Percentiles rank a stretch among this genome's conserved stretches.
phyloP scores from a whole-genome alignment of 768 basidiomycete species.

The Vararia minispora region DNA sequence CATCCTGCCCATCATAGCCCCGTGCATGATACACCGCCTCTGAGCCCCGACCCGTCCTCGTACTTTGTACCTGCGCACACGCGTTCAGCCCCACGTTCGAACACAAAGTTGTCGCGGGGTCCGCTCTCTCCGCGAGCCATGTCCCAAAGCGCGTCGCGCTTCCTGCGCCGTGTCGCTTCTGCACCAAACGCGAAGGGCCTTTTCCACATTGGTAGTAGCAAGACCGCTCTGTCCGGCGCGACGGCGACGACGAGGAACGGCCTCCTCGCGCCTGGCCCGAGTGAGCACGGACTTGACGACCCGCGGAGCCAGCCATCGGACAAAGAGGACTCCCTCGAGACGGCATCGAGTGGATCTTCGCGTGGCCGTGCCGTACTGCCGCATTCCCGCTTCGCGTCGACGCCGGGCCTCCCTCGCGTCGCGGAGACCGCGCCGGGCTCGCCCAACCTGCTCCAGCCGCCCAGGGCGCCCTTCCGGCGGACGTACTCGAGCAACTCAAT shows the following conservation, averaged over 20 bases:
- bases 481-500: constrained; percentile 98
- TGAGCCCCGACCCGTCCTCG: constrained; percentile 36
- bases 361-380: constrained; percentile 37
- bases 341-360: constrained; percentile 67
- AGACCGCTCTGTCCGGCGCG: too few species aligned
- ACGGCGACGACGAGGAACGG: constrained; percentile 59
- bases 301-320: constrained; percentile 27
- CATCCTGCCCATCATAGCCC: too few species aligned
- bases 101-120: constrained; percentile 27
- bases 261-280: constrained; percentile 57
- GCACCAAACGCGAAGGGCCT: constrained; percentile 94
- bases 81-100: constrained; percentile 19
- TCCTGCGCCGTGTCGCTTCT: constrained; percentile 91
- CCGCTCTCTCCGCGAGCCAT: constrained; percentile 60
- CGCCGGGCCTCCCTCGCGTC: constrained; percentile 27
- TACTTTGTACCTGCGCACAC: constrained; percentile 31
- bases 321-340: constrained; percentile 59
- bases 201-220: constrained; percentile 53
- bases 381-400: constrained; percentile 20
- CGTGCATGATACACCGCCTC: constrained; percentile 26
- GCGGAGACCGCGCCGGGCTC: constrained; percentile 34
- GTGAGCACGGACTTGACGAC: constrained; percentile 37
- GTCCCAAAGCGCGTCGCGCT: constrained; percentile 69
- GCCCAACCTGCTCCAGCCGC: constrained; percentile 32
- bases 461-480: constrained; percentile 70